Conservation (phyloP, 768 basidiomycete genomes). For the Collybia nuda region DNA sequence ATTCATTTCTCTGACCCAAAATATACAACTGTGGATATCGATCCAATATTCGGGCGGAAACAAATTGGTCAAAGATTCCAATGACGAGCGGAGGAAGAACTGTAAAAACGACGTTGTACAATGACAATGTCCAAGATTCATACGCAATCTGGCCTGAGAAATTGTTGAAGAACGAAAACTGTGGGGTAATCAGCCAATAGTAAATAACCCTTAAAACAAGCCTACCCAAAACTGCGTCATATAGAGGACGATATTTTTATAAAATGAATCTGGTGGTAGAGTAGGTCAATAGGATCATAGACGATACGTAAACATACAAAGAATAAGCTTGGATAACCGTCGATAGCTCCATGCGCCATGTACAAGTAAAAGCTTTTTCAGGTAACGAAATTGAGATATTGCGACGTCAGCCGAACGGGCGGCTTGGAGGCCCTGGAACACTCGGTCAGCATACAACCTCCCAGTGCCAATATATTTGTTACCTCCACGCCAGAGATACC, state of each 20-base stretch:
- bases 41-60: conserved; percentile 93
- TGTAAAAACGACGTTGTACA: conserved; percentile 97
- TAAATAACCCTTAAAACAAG: conserved; percentile 2
- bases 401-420: conserved; percentile 97
- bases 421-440: conserved; percentile 86
- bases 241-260: conserved; percentile 97
- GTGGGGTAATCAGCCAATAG: neutral
- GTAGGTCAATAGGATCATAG: conserved; percentile 5
- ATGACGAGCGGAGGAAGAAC: conserved; percentile 96
- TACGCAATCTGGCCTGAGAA: conserved; percentile 99
- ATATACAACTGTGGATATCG: conserved; percentile 96
- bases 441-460: neutral
- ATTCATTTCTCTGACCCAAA: conserved; percentile 91
- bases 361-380: conserved; percentile 93
- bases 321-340: conserved; percentile 89
- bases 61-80: conserved; percentile 98
- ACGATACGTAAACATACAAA: conserved; percentile 63
- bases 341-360: conserved; percentile 99
- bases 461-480: conserved; percentile 7
- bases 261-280: conserved; percentile 78
- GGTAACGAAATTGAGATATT: conserved; percentile 94
- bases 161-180: conserved; percentile 99
- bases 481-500: conserved; percentile 98
- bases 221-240: conserved; percentile 98
- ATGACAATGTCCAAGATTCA: conserved; percentile 97